Evolutionary conservation across 805 yeast genomes (phyloP).

Genomic region (Candida palmyrensis): DNA sequence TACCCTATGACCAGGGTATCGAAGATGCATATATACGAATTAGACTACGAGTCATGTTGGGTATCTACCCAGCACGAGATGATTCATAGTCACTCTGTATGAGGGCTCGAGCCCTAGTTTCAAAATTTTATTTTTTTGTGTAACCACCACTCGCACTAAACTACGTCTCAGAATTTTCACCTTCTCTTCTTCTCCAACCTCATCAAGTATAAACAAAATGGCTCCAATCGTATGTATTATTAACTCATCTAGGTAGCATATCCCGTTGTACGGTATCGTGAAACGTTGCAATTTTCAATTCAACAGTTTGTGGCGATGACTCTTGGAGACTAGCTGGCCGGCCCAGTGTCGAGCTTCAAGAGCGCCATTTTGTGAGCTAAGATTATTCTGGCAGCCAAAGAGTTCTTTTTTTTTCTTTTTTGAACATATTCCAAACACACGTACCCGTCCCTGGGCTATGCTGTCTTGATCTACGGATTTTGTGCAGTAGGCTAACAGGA

Average conservation of each 20-base stretch:
- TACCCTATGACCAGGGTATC: too few relatives aligned
- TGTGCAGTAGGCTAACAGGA: constrained; percentile 74
- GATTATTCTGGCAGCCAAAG: too few relatives aligned
- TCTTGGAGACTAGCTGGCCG: too few relatives aligned
- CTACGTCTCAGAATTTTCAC: constrained; percentile 3
- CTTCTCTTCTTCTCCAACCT: constrained; percentile 5
- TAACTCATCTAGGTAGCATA: constrained; percentile 21
- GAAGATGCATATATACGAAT: too few relatives aligned
- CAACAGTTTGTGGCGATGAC: too few relatives aligned
- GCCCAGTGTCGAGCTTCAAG: too few relatives aligned
- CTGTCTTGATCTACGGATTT: constrained; percentile 33
- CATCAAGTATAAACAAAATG: constrained; percentile 46
- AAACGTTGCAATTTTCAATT: background rate
- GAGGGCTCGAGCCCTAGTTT: constrained; percentile 8
- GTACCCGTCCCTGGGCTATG: constrained; percentile 47
- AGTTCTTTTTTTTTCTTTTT: constrained; percentile 4
- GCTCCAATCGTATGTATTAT: constrained; percentile 85
- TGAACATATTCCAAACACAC: constrained; percentile 8
- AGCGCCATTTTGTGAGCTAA: too few relatives aligned
- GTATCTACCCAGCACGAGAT: too few relatives aligned
- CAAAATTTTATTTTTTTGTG: background rate
- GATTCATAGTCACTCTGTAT: constrained; percentile 1
- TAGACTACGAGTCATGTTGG: too few relatives aligned
- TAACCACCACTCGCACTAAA: too few relatives aligned
- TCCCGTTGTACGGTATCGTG: constrained; percentile 31